Base-by-base conservation (phyloP, 257 asterid genomes). In the Forsythia viridissima region DNA sequence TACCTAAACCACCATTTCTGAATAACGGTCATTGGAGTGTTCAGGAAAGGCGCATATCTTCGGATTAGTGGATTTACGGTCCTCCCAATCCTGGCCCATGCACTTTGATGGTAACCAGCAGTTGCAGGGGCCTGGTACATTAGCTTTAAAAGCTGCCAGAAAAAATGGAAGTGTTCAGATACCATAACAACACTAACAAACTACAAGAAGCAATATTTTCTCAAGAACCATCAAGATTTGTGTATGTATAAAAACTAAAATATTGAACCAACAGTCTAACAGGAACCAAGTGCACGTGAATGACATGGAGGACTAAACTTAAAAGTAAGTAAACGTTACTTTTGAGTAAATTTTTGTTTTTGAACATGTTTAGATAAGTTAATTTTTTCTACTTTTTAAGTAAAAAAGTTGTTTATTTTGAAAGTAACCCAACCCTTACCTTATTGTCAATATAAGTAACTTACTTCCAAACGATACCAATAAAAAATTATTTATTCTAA, bases 111-210 rank as follows among this genome's bases (percentile, higher is more conserved):
- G 84, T 91, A 93, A 78, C 92, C 80, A 55, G 92, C 97, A 74
- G 97, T 92, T 39, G 92, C 91, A n/a, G 98, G 97, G 80, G 97
- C 93, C 24, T 91, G 89, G 84, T 93, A 96, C 97, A 96, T 96
- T 57, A 93, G 96, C 91, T 93, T 93, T 87, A 96, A 81, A 30
- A 95, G 92, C 98, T 94, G 88, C 88, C 73, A 72, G 34, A 69
- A 37, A 20, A 5, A 76, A n/a, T 76, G 38, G 8, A 59, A 59
- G 21, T 20, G 11, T 70, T 42, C 52, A 70, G 48, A 12, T 70
- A 59, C 70, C 74, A 11, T 41, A 34, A 59, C 42, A 77, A 6
- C 5, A 8, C 36, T 20, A 18, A 46, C 55, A 46, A 46, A 11
- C 18, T 46, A 12, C 18, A 46, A 52, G 34, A 57, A n/a, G 11